Evolutionary conservation across 2,329 filamentous ascomycete species (phyloP).

Genomic region (Triangularia setosa): DNA sequence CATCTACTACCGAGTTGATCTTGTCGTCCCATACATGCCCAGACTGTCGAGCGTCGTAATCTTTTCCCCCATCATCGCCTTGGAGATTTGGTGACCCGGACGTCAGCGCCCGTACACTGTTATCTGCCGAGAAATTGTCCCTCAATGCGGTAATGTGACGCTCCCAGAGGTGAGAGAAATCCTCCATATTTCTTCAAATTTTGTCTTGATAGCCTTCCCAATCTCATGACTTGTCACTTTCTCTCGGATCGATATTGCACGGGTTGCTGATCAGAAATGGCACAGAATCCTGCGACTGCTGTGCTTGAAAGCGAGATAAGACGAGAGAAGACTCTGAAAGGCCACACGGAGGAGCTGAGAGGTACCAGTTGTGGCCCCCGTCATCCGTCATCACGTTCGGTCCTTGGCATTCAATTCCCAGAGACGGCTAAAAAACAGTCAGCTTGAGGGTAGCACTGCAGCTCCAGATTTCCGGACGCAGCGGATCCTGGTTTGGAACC

Average conservation of each 20-base stretch:
- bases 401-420: not conserved
- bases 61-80: not conserved
- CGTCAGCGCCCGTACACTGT: conserved; percentile 14
- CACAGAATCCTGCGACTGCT: not conserved
- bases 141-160: conserved; percentile 19
- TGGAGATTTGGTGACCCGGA: conserved; percentile 9
- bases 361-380: not conserved
- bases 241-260: not conserved
- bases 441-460: conserved; percentile 16
- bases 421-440: conserved; percentile 20
- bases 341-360: not conserved
- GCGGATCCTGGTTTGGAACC: conserved; percentile 6
- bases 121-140: conserved; percentile 15
- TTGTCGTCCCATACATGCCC: conserved; percentile 16
- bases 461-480: conserved; percentile 7
- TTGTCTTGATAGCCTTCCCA: not conserved
- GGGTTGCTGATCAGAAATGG: not conserved
- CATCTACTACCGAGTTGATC: conserved; percentile 19
- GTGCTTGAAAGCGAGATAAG: not conserved
- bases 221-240: not conserved
- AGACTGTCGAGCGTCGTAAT: not conserved
- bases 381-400: not conserved
- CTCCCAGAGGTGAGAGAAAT: conserved; percentile 20
- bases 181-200: conserved; percentile 1
- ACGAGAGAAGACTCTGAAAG: not conserved